These are phyloP conservation scores for Arabidopsis thaliana DNA, from an alignment of 345 rosid species.

Conservation along the genomic window DNA sequence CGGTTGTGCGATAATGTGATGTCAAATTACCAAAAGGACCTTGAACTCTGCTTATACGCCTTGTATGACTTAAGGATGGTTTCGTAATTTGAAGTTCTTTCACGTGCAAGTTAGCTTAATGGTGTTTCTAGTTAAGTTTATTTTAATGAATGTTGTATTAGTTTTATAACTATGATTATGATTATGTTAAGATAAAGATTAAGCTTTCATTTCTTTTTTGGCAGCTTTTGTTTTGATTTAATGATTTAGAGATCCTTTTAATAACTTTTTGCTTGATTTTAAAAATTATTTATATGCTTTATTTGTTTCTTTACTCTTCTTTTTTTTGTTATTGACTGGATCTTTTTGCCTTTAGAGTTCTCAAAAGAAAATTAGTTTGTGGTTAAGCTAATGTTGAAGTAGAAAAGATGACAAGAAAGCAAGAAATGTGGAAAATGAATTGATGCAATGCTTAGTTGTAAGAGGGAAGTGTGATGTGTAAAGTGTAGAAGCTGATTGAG, in stretches of 20 bases:
- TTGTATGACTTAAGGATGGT: slow-evolving; percentile 21
- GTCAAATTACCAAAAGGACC: slow-evolving; percentile 1
- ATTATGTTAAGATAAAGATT: slow-evolving; percentile 37
- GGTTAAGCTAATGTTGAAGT: not conserved
- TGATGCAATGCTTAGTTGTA: slow-evolving; percentile 43
- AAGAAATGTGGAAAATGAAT: slow-evolving; percentile 20
- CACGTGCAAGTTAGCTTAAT: slow-evolving; percentile 30
- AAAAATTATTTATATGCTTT: not conserved
- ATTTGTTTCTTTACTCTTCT: not conserved
- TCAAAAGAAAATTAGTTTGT: too few species aligned
- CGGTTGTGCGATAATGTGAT: slow-evolving; percentile 79
- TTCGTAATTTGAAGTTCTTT: not conserved
- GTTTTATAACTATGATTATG: slow-evolving; percentile 15
- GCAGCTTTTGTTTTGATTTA: slow-evolving; percentile 30
- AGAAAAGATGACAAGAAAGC: slow-evolving; percentile 23
- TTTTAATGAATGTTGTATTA: slow-evolving; percentile 1
- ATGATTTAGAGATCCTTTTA: slow-evolving; percentile 13
- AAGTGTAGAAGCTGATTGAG: slow-evolving; percentile 29
- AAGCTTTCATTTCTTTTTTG: not conserved
- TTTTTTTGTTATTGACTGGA: too few species aligned
- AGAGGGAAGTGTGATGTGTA: slow-evolving; percentile 31
- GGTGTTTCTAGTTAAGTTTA: slow-evolving; percentile 26
- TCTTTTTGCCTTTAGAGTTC: too few species aligned
- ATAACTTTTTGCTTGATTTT: slow-evolving; percentile 3
- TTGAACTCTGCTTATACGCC: slow-evolving; percentile 16